These are phyloP conservation scores for Amaranthus cruentus DNA, from an alignment of 148 eudicot genomes.

Conservation along the genomic window DNA sequence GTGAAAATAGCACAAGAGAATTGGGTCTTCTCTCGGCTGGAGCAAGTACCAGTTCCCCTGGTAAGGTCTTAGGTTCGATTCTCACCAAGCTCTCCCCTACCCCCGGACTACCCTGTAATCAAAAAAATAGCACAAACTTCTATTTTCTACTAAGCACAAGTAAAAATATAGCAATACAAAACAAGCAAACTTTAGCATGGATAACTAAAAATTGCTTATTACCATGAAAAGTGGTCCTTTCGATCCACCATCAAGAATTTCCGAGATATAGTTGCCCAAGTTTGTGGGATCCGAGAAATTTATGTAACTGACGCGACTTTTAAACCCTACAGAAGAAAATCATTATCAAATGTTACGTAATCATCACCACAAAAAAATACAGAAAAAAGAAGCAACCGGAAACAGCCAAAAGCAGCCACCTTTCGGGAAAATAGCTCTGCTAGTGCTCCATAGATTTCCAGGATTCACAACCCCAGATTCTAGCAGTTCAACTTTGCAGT, in stretches of 20 bases:
- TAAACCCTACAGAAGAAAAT: conserved; percentile 54
- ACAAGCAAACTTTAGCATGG: conserved; percentile 1
- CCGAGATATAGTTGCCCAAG: conserved; percentile 70
- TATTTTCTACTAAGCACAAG: too few species aligned
- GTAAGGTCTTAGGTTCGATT: too few species aligned
- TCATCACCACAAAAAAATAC: too few species aligned
- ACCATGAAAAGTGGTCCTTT: conserved; percentile 94
- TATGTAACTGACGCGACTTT: conserved; percentile 79
- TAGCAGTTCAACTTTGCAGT: conserved; percentile 69
- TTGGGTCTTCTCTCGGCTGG: too few species aligned
- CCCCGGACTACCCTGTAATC: too few species aligned
- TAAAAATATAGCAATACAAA: not conserved
- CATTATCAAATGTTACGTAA: not conserved
- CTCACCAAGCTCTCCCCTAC: too few species aligned
- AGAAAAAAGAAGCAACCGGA: not conserved
- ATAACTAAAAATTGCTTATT: conserved; percentile 18
- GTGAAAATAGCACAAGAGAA: not conserved
- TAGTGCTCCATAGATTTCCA: conserved; percentile 73
- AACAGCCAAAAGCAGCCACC: conserved; percentile 39
- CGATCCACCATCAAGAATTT: conserved; percentile 73
- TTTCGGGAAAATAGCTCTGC: conserved; percentile 82
- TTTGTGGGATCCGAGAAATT: conserved; percentile 65
- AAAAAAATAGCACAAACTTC: not conserved
- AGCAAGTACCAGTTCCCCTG: too few species aligned
- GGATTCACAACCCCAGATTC: conserved; percentile 58